phyloP scores from a whole-genome alignment of 768 basidiomycete species.

The Suillus cothurnatus region DNA sequence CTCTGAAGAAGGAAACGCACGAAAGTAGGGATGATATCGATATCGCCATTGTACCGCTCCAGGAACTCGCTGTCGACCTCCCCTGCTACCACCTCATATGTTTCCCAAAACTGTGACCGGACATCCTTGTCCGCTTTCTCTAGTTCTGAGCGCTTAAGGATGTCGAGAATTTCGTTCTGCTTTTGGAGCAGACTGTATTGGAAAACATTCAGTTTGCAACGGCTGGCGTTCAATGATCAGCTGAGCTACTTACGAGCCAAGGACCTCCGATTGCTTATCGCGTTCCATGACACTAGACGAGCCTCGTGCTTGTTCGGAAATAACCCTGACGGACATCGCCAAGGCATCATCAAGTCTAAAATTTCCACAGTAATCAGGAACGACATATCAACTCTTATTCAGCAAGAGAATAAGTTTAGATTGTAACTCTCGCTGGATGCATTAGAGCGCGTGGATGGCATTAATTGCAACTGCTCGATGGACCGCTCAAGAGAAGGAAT shows the following conservation, averaged over 20 bases:
- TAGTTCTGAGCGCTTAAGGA: conserved; percentile 2
- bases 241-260: conserved; percentile 2
- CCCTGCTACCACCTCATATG: conserved; percentile 7
- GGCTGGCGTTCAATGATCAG: neutral
- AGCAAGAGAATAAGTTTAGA: neutral
- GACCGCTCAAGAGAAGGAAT: neutral
- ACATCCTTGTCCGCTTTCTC: conserved; percentile 7
- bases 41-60: conserved; percentile 15
- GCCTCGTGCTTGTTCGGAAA: neutral
- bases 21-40: conserved; percentile 15
- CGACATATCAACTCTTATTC: neutral
- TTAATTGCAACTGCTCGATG: neutral
- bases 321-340: neutral
- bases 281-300: neutral
- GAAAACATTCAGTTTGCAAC: neutral
- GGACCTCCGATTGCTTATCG: conserved; percentile 2
- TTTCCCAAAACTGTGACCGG: conserved; percentile 12
- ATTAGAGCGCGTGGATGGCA: neutral
- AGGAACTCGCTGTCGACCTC: conserved; percentile 11
- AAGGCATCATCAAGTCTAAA: neutral
- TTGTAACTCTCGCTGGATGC: neutral
- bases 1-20: conserved; percentile 1
- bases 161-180: neutral
- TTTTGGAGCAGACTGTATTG: conserved; percentile 1
- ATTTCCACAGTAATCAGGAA: conserved; percentile 3